Percentiles rank a stretch among this genome's conserved stretches.
Evolutionary conservation across 176 grass and related monocot genomes (phyloP).

Genomic region (Aegilops umbellulata): DNA sequence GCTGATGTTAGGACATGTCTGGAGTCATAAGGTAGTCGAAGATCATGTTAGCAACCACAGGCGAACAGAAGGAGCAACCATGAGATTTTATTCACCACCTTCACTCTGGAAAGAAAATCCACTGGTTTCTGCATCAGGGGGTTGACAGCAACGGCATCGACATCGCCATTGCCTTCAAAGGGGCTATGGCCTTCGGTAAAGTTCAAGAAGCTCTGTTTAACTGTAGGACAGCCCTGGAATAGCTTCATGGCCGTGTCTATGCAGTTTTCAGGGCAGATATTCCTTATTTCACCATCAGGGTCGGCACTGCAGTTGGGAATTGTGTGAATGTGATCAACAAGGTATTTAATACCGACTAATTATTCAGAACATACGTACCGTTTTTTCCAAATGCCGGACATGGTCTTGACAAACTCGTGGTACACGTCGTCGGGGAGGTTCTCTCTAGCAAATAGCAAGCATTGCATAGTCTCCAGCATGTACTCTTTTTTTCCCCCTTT

Average conservation of each 20-base stretch:
- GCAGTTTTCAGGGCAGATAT: neutral
- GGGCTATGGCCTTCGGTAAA: constrained; percentile 7
- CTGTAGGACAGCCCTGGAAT: neutral
- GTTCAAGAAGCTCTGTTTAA: constrained; percentile 5
- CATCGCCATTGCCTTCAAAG: neutral
- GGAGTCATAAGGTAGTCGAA: constrained; percentile 10
- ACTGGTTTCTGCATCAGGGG: accelerated
- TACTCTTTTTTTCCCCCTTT: neutral
- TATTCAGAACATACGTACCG: neutral
- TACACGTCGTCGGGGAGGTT: neutral
- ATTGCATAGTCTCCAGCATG: neutral
- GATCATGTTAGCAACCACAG: neutral
- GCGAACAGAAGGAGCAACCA: neutral
- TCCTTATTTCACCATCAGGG: constrained; percentile 32
- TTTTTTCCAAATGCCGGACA: neutral
- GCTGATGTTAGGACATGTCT: constrained; percentile 1
- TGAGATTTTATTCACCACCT: constrained; percentile 21
- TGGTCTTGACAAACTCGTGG: neutral
- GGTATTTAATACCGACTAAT: neutral
- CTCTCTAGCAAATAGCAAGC: constrained; percentile 6
- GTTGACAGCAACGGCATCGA: neutral
- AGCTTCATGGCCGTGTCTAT: neutral
- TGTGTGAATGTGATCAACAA: neutral
- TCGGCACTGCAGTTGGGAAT: constrained; percentile 3
- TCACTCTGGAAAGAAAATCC: neutral